Evolutionary conservation across 1,284 basidiomycete genomes (phyloP).

Genomic region (Ceratobasidium sp.): DNA sequence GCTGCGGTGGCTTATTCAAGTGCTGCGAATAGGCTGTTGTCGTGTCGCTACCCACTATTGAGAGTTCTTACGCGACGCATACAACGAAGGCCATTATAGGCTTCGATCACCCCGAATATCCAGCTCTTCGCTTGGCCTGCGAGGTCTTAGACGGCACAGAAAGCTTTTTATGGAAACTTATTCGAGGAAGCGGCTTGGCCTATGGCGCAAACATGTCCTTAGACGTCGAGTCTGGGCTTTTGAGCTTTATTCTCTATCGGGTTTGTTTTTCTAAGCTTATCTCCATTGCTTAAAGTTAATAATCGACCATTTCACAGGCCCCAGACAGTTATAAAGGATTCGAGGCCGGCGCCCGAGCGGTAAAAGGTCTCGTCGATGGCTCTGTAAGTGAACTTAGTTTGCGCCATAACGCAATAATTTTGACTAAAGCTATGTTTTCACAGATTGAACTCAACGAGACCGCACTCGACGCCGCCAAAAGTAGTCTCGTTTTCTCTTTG

Average conservation of each 20-base stretch:
- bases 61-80: slow-evolving; percentile 90
- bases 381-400: slow-evolving; percentile 67
- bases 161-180: slow-evolving; percentile 93
- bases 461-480: slow-evolving; percentile 92
- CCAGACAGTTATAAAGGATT: slow-evolving; percentile 91
- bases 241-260: slow-evolving; percentile 86
- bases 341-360: slow-evolving; percentile 80
- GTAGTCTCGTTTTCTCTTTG: slow-evolving; percentile 87
- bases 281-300: slow-evolving; percentile 43
- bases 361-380: slow-evolving; percentile 82
- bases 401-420: neutral
- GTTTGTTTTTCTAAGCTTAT: slow-evolving; percentile 62
- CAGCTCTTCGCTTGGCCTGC: slow-evolving; percentile 86
- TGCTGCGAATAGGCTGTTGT: slow-evolving; percentile 75
- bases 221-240: slow-evolving; percentile 86
- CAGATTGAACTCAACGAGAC: slow-evolving; percentile 87
- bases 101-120: slow-evolving; percentile 86
- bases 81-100: slow-evolving; percentile 84
- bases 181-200: slow-evolving; percentile 92
- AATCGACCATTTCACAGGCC: slow-evolving; percentile 64
- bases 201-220: slow-evolving; percentile 89
- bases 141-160: slow-evolving; percentile 95
- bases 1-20: slow-evolving; percentile 2
- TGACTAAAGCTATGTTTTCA: slow-evolving; percentile 29
- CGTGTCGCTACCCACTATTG: slow-evolving; percentile 92